Evolutionary conservation across 2,329 filamentous ascomycete genomes (phyloP), one percentile per base, ranked within the genome.

Genomic region (Corynespora cassiicola): DNA sequence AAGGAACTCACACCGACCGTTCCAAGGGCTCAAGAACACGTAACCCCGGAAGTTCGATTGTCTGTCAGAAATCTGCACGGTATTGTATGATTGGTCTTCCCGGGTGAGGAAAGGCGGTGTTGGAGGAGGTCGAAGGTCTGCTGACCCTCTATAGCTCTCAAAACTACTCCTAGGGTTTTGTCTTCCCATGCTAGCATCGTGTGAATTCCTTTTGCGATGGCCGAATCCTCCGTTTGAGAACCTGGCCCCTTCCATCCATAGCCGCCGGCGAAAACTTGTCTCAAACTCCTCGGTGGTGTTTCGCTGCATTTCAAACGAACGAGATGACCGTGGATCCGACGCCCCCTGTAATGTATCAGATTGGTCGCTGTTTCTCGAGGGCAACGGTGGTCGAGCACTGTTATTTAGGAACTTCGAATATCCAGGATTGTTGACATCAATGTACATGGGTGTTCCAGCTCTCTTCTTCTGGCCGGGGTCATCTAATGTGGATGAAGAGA

Each of bases 21-120:
- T 84, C 92, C 92, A 97, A 0, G 90, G 91, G 26, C 88, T 94
- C 14, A 76, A 72, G 62, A 96, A 96, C 1, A 83, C 80, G 67
- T 95, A 95, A 12, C 78, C 68, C 47, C 70, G 69, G 58, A 84
- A 86, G 20, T 78, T 77, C 0, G 83, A 75, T 15, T 54, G 58
- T 21, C 46, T 59, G 12, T 79, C 45, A 76, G 71, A 12, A 71
- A 77, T 44, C 24, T 58, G 56, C 4, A 60, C 57, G 7, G 54
- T 56, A 16, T 45, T 50, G 30, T 66, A 61, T 3, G 48, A 20
- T 39, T 65, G 63, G 21, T 56, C 56, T 3, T 61, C 52, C 9
- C 50, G 48, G 26, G 55, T 45, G 24, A 59, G 24, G 22, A 52
- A 55, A 7, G 56, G 36, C 9, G 57, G 47, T 2, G 47, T 39